A percentile compares a stretch with the other conserved stretches of the same genome.
Evolutionary conservation across 23 red algal genomes (phyloP).

Genomic region (Gracilaria vermiculophylla): DNA sequence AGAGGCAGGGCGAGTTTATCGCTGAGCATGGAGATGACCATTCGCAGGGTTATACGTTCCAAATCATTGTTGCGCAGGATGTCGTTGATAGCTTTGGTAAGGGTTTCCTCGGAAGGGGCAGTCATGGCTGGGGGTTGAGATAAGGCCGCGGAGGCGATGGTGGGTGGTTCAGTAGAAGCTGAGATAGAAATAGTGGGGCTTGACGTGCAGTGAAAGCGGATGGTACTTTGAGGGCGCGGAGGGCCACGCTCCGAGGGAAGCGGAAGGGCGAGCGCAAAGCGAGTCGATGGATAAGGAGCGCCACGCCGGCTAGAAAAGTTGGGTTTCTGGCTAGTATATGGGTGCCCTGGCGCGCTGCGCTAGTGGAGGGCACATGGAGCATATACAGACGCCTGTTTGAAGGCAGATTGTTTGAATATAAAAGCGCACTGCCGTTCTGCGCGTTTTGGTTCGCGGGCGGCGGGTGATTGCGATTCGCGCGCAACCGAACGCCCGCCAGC

Average conservation of each 20-base stretch:
- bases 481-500: too few relatives aligned
- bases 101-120: conserved; percentile 19
- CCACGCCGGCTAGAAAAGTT: neutral
- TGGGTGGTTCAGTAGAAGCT: neutral
- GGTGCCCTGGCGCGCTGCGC: too few relatives aligned
- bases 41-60: conserved; percentile 58
- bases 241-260: neutral
- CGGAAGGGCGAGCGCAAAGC: neutral
- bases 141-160: neutral
- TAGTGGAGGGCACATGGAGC: too few relatives aligned
- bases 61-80: conserved; percentile 57
- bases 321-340: too few relatives aligned
- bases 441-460: neutral
- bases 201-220: neutral
- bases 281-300: neutral
- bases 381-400: neutral
- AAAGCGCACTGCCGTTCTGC: neutral
- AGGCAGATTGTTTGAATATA: neutral
- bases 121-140: neutral
- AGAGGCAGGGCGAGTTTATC: neutral
- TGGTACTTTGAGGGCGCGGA: neutral
- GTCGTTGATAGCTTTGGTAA: conserved; percentile 28
- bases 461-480: too few relatives aligned
- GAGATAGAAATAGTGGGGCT: neutral
- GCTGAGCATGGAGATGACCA: conserved; percentile 62